Conservation (phyloP, 1,284 basidiomycete genomes). For the Xanthoconium separans region DNA sequence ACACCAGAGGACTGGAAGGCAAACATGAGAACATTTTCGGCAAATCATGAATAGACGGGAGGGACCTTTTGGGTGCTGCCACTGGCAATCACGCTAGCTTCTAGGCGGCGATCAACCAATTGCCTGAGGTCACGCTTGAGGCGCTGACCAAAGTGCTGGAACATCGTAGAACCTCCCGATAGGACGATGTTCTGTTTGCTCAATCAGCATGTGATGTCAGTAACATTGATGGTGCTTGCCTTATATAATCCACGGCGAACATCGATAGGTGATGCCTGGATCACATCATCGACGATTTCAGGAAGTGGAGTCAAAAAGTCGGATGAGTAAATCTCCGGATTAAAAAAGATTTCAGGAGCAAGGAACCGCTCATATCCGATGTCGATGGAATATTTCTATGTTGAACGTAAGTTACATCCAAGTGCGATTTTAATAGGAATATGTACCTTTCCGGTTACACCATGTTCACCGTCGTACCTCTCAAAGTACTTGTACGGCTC, state of each 20-base stretch:
- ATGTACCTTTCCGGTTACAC: constrained; percentile 85
- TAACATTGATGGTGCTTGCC: constrained; percentile 40
- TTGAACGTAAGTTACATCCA: not conserved
- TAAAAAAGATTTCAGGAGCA: constrained; percentile 99
- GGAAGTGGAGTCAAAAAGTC: constrained; percentile 98
- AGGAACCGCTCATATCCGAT: constrained; percentile 99
- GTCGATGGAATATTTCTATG: constrained; percentile 86
- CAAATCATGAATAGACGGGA: constrained; percentile 33
- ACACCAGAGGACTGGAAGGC: constrained; percentile 82
- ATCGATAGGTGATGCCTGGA: constrained; percentile 95
- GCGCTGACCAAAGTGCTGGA: constrained; percentile 95
- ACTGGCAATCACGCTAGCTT: constrained; percentile 72
- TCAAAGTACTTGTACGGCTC: constrained; percentile 98
- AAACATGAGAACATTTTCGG: constrained; percentile 9
- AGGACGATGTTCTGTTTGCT: constrained; percentile 82
- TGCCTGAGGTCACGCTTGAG: constrained; percentile 95
- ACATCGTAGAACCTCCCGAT: constrained; percentile 96
- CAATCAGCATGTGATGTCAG: not conserved
- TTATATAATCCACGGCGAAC: constrained; percentile 94
- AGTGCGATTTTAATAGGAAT: not conserved
- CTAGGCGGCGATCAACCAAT: constrained; percentile 89
- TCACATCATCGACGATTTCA: constrained; percentile 95
- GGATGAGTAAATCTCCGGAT: constrained; percentile 97
- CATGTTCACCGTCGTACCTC: constrained; percentile 90
- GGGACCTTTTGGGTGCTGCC: constrained; percentile 77